These are phyloP conservation scores for Rhodotorula sp. DNA, from an alignment of 1,284 basidiomycete species.

Conservation along the genomic window DNA sequence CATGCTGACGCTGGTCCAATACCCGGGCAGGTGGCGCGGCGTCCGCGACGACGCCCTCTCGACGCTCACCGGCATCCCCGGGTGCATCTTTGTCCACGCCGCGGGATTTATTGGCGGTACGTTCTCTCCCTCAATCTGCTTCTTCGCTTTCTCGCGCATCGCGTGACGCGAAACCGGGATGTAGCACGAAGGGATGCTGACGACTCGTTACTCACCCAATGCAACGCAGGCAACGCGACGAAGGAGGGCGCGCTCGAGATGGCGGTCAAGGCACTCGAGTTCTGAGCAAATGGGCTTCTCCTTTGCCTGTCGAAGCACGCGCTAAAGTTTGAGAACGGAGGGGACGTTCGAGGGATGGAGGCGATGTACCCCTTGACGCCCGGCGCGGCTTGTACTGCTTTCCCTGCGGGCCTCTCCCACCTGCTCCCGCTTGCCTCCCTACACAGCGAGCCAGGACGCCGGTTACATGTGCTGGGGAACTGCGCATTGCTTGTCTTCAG, in stretches of 20 bases:
- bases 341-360: too few relatives aligned
- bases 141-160: neutral
- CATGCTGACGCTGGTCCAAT: accelerated
- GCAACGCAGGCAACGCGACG: constrained; percentile 78
- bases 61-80: constrained; percentile 69
- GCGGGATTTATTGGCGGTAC: constrained; percentile 92
- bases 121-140: constrained; percentile 41
- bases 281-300: constrained; percentile 8
- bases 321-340: too few relatives aligned
- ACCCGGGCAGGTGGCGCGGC: constrained; percentile 72
- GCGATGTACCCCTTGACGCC: too few relatives aligned
- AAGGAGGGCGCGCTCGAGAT: constrained; percentile 82
- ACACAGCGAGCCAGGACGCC: too few relatives aligned
- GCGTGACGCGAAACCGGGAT: too few relatives aligned
- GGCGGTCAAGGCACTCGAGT: constrained; percentile 64
- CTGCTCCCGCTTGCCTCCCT: too few relatives aligned
- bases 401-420: too few relatives aligned
- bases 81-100: constrained; percentile 89
- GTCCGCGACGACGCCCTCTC: constrained; percentile 80
- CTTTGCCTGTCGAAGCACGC: too few relatives aligned
- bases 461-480: neutral
- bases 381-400: too few relatives aligned
- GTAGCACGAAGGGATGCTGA: neutral
- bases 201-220: constrained; percentile 1
- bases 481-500: neutral